These are phyloP conservation scores for Pyricularia grisea DNA, from an alignment of 2,329 filamentous ascomycete genomes.

Conservation along the genomic window DNA sequence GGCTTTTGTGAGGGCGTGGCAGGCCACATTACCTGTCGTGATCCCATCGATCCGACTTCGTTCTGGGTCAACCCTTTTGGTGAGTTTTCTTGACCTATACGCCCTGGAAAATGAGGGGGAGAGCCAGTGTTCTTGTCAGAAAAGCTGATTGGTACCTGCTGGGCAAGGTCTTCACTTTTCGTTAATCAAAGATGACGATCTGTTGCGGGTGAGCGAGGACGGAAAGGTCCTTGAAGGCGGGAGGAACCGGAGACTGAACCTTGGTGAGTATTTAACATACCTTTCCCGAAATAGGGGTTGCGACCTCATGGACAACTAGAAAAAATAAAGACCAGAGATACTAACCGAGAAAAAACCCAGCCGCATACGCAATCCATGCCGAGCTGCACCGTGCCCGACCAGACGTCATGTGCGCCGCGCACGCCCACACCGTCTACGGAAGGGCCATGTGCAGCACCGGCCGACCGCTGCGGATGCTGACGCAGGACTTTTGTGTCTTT, in stretches of 20 bases:
- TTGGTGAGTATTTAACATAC: slow-evolving; percentile 1
- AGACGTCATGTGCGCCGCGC: slow-evolving; percentile 43
- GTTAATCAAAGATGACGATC: slow-evolving; percentile 22
- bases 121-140: neutral
- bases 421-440: slow-evolving; percentile 45
- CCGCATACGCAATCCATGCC: slow-evolving; percentile 19
- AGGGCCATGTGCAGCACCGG: slow-evolving; percentile 52
- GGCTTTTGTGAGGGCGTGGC: slow-evolving; percentile 52
- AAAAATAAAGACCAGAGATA: neutral
- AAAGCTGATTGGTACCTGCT: neutral
- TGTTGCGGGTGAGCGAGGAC: slow-evolving; percentile 55
- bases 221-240: slow-evolving; percentile 57
- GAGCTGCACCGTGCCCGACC: slow-evolving; percentile 45
- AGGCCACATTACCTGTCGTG: slow-evolving; percentile 51
- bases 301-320: neutral
- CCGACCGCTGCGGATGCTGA: slow-evolving; percentile 54
- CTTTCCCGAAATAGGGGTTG: neutral
- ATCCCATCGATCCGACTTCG: slow-evolving; percentile 45
- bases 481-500: slow-evolving; percentile 52
- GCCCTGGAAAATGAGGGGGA: neutral
- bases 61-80: slow-evolving; percentile 59
- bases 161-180: slow-evolving; percentile 5
- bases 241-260: slow-evolving; percentile 19
- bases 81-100: neutral
- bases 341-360: slow-evolving; percentile 1